Evolutionary conservation across 495 filamentous ascomycete species (phyloP).

Genomic region (Neurospora cerealis): DNA sequence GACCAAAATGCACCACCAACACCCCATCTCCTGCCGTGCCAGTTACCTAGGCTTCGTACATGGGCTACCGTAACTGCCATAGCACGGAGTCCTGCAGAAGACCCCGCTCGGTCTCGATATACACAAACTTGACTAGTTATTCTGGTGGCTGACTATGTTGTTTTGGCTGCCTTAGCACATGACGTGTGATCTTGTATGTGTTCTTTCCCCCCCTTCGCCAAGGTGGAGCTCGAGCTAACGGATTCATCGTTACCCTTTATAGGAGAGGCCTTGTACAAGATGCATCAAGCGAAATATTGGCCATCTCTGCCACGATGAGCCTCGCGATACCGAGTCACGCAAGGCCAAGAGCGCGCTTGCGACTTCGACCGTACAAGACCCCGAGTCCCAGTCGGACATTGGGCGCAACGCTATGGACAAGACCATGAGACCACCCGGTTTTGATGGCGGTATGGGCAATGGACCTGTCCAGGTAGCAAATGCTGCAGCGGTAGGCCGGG

Average conservation of each 20-base stretch:
- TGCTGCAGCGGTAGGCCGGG: conserved; percentile 30
- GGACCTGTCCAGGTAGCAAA: conserved; percentile 29
- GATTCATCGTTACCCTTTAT: conserved; percentile 13
- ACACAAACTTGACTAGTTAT: conserved; percentile 2
- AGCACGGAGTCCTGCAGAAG: neutral
- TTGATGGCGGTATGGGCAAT: conserved; percentile 24
- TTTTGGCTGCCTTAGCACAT: conserved; percentile 64
- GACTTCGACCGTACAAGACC: conserved; percentile 48
- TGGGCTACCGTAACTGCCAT: neutral
- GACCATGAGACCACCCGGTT: conserved; percentile 34
- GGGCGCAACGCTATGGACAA: conserved; percentile 32
- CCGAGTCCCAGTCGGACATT: conserved; percentile 29
- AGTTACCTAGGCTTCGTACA: neutral
- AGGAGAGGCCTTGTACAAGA: conserved; percentile 93
- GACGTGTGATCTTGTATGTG: conserved; percentile 98
- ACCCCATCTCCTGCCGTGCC: conserved; percentile 10
- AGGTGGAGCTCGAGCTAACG: conserved; percentile 7
- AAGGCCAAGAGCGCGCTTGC: conserved; percentile 60
- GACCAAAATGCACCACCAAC: conserved; percentile 18
- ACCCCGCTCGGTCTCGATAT: neutral
- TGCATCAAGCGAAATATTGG: conserved; percentile 99
- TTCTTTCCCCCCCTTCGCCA: conserved; percentile 24
- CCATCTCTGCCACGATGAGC: conserved; percentile 97
- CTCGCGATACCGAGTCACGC: conserved; percentile 61
- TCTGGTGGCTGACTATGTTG: conserved; percentile 22